Evolutionary conservation across 306 rosid species (phyloP).

Genomic region (Cyamopsis tetragonoloba): DNA sequence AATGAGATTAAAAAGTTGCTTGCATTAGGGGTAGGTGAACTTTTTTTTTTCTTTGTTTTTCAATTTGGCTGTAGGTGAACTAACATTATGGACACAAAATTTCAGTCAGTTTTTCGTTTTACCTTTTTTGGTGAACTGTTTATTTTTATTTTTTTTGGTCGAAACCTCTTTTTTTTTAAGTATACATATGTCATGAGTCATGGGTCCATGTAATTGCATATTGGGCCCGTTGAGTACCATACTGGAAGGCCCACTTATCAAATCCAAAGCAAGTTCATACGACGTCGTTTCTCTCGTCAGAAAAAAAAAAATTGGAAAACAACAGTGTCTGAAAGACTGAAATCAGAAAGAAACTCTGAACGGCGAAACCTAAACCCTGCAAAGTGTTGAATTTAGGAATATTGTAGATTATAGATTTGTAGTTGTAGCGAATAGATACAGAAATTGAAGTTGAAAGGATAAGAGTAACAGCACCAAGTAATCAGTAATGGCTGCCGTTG

Average conservation of each 20-base stretch:
- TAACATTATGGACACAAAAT: no score
- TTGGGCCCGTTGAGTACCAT: neutral
- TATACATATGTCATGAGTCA: neutral
- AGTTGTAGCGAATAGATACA: neutral
- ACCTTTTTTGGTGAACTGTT: neutral
- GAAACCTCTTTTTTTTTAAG: neutral
- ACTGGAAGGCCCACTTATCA: neutral
- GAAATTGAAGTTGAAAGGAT: neutral
- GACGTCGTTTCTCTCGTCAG: neutral
- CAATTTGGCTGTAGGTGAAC: no score
- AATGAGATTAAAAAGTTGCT: no score
- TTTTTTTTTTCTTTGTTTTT: no score
- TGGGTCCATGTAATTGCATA: neutral
- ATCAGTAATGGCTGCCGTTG: slow-evolving; percentile 50
- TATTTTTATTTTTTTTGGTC: neutral
- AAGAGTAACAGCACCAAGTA: neutral
- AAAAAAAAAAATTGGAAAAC: neutral
- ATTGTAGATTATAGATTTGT: no score
- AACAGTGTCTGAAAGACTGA: neutral
- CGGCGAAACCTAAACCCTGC: slow-evolving; percentile 31
- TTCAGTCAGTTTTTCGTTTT: no score
- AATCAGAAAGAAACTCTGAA: neutral
- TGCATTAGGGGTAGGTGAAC: no score
- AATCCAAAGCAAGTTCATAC: neutral
- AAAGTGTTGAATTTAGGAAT: neutral